phyloP scores from a whole-genome alignment of 345 rosid genomes.

The Lepidium africanum region DNA sequence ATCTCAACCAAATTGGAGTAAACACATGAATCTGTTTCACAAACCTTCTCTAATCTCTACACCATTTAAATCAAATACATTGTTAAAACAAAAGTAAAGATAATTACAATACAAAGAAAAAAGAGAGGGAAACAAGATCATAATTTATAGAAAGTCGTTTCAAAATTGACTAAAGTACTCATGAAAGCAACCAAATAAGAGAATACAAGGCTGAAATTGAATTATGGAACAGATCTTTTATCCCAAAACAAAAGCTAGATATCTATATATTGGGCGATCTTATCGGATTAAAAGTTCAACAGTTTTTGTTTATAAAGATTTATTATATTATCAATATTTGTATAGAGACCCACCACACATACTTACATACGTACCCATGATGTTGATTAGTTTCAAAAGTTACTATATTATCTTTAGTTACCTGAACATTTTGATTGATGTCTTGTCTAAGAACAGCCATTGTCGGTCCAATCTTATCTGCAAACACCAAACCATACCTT shows the following conservation, averaged over 20 bases:
- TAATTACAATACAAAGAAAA: background rate
- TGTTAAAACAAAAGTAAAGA: background rate
- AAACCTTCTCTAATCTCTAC: constrained; percentile 67
- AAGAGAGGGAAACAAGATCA: background rate
- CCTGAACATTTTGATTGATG: constrained; percentile 75
- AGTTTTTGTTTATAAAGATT: too few relatives aligned
- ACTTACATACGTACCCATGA: background rate
- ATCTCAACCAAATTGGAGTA: constrained; percentile 63
- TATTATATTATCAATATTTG: too few relatives aligned
- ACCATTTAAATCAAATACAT: background rate
- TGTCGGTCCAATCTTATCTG: constrained; percentile 97
- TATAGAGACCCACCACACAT: background rate
- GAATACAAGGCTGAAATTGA: constrained; percentile 1
- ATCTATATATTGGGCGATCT: constrained; percentile 3
- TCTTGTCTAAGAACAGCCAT: constrained; percentile 95
- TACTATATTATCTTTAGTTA: constrained; percentile 18
- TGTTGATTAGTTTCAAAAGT: constrained; percentile 14
- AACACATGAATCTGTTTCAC: constrained; percentile 46
- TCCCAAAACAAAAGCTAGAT: background rate
- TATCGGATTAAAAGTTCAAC: constrained; percentile 16
- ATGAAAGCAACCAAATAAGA: constrained; percentile 21
- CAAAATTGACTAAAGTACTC: constrained; percentile 8
- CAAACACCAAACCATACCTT: constrained; percentile 20
- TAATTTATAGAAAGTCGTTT: background rate
- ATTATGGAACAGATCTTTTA: background rate